phyloP scores from a whole-genome alignment of 2,329 filamentous ascomycete genomes.

The Penicillium sp. region DNA sequence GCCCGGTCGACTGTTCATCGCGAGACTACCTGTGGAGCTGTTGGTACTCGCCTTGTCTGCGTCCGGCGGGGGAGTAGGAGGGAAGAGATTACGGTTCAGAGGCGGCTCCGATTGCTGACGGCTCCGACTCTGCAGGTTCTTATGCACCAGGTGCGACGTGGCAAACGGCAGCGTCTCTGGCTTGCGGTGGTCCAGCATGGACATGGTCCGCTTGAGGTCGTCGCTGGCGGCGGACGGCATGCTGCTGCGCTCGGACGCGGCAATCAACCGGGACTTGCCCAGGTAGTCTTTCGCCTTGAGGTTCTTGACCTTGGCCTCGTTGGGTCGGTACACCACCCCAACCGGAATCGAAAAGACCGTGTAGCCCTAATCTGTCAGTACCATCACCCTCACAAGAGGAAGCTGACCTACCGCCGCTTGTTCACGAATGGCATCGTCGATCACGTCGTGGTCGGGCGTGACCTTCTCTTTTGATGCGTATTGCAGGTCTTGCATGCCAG shows the following conservation, averaged over 20 bases:
- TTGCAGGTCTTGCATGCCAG: constrained; percentile 79
- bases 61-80: constrained; percentile 93
- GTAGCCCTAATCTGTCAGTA: constrained; percentile 80
- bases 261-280: constrained; percentile 87
- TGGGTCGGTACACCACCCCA: constrained; percentile 87
- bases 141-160: constrained; percentile 83
- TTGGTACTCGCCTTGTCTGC: too few relatives aligned
- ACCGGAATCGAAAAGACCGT: constrained; percentile 98
- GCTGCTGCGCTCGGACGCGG: constrained; percentile 71
- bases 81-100: constrained; percentile 70
- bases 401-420: too few relatives aligned
- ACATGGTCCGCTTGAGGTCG: too few relatives aligned
- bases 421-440: constrained; percentile 90
- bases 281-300: constrained; percentile 96
- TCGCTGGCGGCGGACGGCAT: too few relatives aligned
- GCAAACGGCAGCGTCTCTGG: too few relatives aligned
- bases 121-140: constrained; percentile 63
- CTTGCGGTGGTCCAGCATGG: too few relatives aligned
- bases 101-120: constrained; percentile 81
- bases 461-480: constrained; percentile 94
- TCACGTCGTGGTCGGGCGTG: constrained; percentile 91
- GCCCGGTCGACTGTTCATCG: too few relatives aligned
- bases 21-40: too few relatives aligned
- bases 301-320: constrained; percentile 96
- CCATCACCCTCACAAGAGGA: too few relatives aligned